phyloP scores from a whole-genome alignment of 768 basidiomycete genomes.

The Tulasnella sp. region DNA sequence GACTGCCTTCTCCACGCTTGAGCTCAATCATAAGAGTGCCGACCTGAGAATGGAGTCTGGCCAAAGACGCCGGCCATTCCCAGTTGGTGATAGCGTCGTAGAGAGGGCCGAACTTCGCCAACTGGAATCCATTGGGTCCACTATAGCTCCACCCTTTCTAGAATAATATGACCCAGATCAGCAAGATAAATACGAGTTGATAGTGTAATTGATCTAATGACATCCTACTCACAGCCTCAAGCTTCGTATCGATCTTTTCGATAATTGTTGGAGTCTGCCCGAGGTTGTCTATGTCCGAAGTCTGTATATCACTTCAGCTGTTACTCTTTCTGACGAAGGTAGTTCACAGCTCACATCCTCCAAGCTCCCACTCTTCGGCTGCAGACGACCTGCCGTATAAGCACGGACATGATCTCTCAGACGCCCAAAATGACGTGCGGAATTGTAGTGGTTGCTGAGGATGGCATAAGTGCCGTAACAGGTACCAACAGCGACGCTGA shows the following conservation, averaged over 20 bases:
- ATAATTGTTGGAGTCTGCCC: too few species aligned
- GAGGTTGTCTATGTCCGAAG: too few species aligned
- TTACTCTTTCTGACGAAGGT: too few species aligned
- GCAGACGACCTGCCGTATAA: background rate
- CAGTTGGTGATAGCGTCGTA: constrained; percentile 1
- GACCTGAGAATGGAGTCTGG: background rate
- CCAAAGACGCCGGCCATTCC: constrained; percentile 6
- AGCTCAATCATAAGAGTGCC: constrained; percentile 20
- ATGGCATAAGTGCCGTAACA: constrained; percentile 8
- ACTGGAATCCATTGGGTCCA: too few species aligned
- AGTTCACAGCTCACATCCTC: background rate
- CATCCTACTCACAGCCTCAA: too few species aligned
- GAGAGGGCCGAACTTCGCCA: background rate
- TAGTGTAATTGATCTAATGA: too few species aligned
- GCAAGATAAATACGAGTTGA: too few species aligned
- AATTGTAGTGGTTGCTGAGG: constrained; percentile 7
- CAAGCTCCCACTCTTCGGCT: constrained; percentile 1
- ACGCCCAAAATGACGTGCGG: constrained; percentile 1
- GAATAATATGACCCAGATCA: too few species aligned
- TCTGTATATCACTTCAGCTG: too few species aligned
- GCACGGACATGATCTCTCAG: background rate
- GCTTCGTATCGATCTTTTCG: too few species aligned
- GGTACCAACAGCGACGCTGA: background rate
- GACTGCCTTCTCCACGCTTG: constrained; percentile 21
- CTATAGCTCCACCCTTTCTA: background rate